Conservation (phyloP, 2,329 filamentous ascomycete genomes). For the Didymella lethalis region DNA sequence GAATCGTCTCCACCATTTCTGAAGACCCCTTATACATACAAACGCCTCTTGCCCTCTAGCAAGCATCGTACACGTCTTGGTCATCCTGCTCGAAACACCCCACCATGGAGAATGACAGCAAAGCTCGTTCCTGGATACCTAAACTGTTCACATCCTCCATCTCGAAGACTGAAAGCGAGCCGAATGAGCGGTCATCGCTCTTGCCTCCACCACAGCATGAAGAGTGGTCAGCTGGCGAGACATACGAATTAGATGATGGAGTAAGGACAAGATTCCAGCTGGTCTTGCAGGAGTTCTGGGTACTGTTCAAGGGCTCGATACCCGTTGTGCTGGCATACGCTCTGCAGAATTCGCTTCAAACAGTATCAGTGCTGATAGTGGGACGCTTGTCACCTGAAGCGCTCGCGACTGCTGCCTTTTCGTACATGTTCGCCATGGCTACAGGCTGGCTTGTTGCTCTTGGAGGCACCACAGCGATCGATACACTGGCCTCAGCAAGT, state of each 20-base stretch:
- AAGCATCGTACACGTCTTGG: not conserved
- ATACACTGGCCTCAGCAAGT: constrained; percentile 82
- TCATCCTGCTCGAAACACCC: not conserved
- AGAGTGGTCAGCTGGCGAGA: constrained; percentile 48
- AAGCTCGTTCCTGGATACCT: constrained; percentile 41
- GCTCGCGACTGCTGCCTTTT: constrained; percentile 82
- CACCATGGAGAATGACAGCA: constrained; percentile 37
- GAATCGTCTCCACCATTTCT: not conserved
- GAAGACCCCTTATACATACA: constrained; percentile 3
- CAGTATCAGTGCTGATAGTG: constrained; percentile 80
- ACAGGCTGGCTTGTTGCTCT: constrained; percentile 87
- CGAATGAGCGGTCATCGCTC: constrained; percentile 55
- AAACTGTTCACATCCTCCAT: constrained; percentile 33
- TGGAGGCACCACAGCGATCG: constrained; percentile 84
- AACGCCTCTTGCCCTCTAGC: not conserved
- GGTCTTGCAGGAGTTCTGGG: constrained; percentile 67
- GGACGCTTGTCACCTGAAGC: constrained; percentile 81
- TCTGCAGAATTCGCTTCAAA: constrained; percentile 85
- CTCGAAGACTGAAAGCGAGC: constrained; percentile 31
- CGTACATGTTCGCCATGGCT: constrained; percentile 93
- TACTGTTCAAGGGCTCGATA: constrained; percentile 72
- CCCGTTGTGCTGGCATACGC: constrained; percentile 86
- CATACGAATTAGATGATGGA: constrained; percentile 50
- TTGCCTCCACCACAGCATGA: constrained; percentile 52
- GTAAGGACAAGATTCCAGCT: constrained; percentile 47